These are phyloP conservation scores for Mycoemilia scoparia DNA, from an alignment of 192 early-diverging fungal species.

Conservation along the genomic window DNA sequence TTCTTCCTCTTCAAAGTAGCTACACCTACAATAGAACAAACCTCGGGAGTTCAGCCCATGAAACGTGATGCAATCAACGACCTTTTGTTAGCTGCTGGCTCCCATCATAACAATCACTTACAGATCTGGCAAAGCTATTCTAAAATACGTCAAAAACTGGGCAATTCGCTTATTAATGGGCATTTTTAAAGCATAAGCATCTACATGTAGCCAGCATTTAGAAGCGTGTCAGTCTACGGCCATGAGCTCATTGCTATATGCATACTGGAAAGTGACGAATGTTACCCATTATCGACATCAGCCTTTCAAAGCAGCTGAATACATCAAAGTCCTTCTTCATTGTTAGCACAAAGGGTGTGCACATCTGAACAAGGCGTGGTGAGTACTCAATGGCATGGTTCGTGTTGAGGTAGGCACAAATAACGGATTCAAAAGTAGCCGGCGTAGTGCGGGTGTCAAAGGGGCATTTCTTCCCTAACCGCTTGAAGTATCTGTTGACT, in stretches of 20 bases:
- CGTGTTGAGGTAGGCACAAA: conserved; percentile 66
- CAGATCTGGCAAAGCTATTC: conserved; percentile 67
- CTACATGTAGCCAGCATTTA: conserved; percentile 12
- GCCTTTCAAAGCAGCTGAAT: conserved; percentile 62
- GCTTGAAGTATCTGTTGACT: conserved; percentile 38
- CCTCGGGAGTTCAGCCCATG: too few species aligned
- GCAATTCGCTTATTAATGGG: conserved; percentile 62
- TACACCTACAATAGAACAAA: too few species aligned
- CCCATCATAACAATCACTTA: conserved; percentile 23
- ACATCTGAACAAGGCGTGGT: conserved; percentile 52
- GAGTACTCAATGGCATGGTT: conserved; percentile 59
- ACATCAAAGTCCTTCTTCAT: conserved; percentile 57
- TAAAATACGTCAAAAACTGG: conserved; percentile 68
- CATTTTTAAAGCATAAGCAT: conserved; percentile 42
- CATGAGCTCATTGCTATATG: conserved; percentile 1
- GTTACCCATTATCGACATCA: conserved; percentile 54
- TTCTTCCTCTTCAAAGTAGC: conserved; percentile 90
- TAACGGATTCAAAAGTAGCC: conserved; percentile 65
- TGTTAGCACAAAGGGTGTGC: conserved; percentile 65
- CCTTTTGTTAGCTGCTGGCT: neutral
- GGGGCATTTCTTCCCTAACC: conserved; percentile 14
- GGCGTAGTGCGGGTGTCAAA: conserved; percentile 25
- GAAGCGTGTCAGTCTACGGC: neutral
- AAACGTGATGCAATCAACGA: too few species aligned
- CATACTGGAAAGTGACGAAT: too few species aligned